Conservation (phyloP, 352 stramenopile species). For the Halophytophthora batemanensis region DNA sequence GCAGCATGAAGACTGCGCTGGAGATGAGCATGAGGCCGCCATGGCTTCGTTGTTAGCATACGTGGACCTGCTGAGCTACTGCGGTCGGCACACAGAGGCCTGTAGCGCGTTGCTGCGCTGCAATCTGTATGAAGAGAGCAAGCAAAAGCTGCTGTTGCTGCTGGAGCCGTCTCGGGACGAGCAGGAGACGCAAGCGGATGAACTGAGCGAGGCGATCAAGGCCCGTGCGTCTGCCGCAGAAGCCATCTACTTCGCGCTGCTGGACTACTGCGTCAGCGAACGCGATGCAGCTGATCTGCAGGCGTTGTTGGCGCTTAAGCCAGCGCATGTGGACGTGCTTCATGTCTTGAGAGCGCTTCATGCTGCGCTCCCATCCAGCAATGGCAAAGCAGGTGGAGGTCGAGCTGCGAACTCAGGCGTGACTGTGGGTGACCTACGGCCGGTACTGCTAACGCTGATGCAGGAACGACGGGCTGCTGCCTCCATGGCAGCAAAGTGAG, state of each 20-base stretch:
- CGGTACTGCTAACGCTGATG: conserved; percentile 41
- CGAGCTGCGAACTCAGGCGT: conserved; percentile 18
- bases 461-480: conserved; percentile 25
- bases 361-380: conserved; percentile 15
- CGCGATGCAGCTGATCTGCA: conserved; percentile 44
- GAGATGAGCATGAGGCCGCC: conserved; percentile 10
- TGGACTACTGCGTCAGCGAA: conserved; percentile 61
- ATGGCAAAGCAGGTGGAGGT: conserved; percentile 4
- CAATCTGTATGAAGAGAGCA: conserved; percentile 61
- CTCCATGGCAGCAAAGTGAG: too few species aligned
- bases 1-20: conserved; percentile 13
- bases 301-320: conserved; percentile 47
- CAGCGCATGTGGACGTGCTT: conserved; percentile 49
- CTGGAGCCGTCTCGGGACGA: conserved; percentile 15
- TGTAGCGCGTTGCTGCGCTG: conserved; percentile 56
- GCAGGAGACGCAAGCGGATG: conserved; percentile 16
- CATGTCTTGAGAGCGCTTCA: conserved; percentile 55
- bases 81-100: conserved; percentile 49
- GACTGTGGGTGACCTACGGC: conserved; percentile 46
- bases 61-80: conserved; percentile 50
- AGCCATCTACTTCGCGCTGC: conserved; percentile 61
- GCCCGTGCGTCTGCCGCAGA: conserved; percentile 12
- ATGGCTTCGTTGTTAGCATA: conserved; percentile 56
- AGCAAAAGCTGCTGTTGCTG: conserved; percentile 32
- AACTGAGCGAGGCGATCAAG: conserved; percentile 9